Evolutionary conservation across 345 rosid genomes (phyloP).

Genomic region (Tarenaya hassleriana): DNA sequence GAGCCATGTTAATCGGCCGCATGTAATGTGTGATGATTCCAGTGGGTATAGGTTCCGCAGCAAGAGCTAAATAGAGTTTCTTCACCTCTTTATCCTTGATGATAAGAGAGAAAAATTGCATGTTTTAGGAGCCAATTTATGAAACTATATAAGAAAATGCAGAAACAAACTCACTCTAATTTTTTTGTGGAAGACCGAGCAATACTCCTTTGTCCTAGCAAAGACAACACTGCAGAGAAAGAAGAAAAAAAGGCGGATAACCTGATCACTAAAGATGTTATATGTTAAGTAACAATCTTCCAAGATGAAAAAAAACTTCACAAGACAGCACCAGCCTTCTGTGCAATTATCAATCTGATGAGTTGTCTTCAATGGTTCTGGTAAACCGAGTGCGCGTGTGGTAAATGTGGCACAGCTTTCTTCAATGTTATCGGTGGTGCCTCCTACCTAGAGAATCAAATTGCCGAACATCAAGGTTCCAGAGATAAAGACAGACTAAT

Average conservation of each 20-base stretch:
- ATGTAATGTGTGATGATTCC: slow-evolving; percentile 84
- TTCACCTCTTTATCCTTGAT: slow-evolving; percentile 66
- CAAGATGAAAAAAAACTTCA: slow-evolving; percentile 4
- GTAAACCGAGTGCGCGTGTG: slow-evolving; percentile 62
- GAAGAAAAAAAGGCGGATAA: not conserved
- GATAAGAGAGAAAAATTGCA: not conserved
- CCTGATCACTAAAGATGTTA: not conserved
- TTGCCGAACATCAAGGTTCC: not conserved
- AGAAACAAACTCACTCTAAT: slow-evolving; percentile 56
- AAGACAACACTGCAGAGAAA: slow-evolving; percentile 63
- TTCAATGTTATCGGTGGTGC: slow-evolving; percentile 84
- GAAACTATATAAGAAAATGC: too few relatives aligned
- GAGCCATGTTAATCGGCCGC: slow-evolving; percentile 81
- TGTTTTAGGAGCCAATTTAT: too few relatives aligned
- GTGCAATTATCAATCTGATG: slow-evolving; percentile 98
- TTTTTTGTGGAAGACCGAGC: slow-evolving; percentile 71
- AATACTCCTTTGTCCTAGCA: slow-evolving; percentile 71
- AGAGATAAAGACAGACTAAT: slow-evolving; percentile 1
- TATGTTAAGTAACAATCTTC: slow-evolving; percentile 3
- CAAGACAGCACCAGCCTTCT: slow-evolving; percentile 70
- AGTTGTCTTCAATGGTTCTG: slow-evolving; percentile 61
- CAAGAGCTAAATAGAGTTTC: slow-evolving; percentile 87
- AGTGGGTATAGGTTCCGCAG: slow-evolving; percentile 64
- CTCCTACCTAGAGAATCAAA: slow-evolving; percentile 60
- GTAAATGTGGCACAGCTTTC: slow-evolving; percentile 92